Evolutionary conservation across 2,329 filamentous ascomycete species (phyloP).

Genomic region (Pyrenochaeta sp.): DNA sequence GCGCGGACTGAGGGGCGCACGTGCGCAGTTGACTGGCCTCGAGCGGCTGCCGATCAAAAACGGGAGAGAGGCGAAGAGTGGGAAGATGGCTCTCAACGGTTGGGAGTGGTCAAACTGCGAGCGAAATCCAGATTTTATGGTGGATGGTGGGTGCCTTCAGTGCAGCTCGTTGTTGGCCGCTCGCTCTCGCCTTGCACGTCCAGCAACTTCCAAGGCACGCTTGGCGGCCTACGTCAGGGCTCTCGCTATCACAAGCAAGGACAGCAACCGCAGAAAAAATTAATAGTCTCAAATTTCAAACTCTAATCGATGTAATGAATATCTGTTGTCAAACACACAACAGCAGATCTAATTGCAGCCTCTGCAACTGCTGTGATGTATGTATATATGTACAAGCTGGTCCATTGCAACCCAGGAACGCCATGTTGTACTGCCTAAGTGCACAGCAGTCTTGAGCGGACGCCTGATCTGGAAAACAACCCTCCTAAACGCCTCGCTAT

Average conservation of each 20-base stretch:
- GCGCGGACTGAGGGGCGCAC: conserved; percentile 34
- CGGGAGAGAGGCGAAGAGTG: conserved; percentile 2
- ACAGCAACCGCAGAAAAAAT: conserved; percentile 14
- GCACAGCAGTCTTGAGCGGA: not conserved
- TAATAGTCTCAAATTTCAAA: not conserved
- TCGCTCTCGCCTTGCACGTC: conserved; percentile 4
- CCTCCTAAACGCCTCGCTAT: not conserved
- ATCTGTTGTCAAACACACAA: not conserved
- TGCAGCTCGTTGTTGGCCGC: not conserved
- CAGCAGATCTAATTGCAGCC: not conserved
- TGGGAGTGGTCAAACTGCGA: not conserved
- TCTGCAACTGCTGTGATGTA: not conserved
- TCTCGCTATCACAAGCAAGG: conserved; percentile 3
- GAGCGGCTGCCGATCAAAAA: conserved; percentile 11
- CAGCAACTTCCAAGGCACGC: conserved; percentile 7
- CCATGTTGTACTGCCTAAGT: not conserved
- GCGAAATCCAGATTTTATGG: not conserved
- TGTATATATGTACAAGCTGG: conserved; percentile 6
- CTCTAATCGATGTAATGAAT: not conserved
- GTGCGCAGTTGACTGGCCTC: conserved; percentile 42
- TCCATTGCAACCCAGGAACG: not conserved
- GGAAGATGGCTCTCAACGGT: not conserved
- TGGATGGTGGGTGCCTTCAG: not conserved
- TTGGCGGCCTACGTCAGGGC: conserved; percentile 32
- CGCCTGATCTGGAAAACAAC: not conserved